Percentiles rank a stretch among this genome's conserved stretches.
Conservation (phyloP, 129 eudicot genomes). For the Flaveria ramosissima region DNA sequence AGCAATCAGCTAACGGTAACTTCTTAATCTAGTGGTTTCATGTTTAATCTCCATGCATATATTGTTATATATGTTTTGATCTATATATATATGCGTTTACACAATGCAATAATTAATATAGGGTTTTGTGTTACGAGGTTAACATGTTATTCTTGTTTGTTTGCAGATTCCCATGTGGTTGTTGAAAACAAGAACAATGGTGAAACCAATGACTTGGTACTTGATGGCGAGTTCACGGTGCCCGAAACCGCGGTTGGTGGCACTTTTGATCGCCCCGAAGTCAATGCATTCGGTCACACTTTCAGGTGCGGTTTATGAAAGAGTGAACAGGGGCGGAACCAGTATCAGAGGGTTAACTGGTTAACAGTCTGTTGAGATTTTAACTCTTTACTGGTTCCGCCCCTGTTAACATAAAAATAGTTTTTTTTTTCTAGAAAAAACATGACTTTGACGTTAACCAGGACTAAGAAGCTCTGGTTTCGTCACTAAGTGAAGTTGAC, state of each 20-base stretch:
- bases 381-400: too few relatives aligned
- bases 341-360: too few relatives aligned
- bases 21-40: background rate
- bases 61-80: background rate
- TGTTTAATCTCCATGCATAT: background rate
- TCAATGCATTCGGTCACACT: constrained; percentile 11
- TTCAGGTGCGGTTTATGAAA: constrained; percentile 44
- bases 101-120: background rate
- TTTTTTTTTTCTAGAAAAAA: background rate
- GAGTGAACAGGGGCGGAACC: too few relatives aligned
- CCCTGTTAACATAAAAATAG: too few relatives aligned
- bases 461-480: too few relatives aligned
- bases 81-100: background rate
- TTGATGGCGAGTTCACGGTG: constrained; percentile 49
- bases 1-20: background rate
- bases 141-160: background rate
- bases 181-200: constrained; percentile 27
- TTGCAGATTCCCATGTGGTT: background rate
- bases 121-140: background rate
- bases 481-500: too few relatives aligned
- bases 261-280: constrained; percentile 30
- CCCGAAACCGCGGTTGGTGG: constrained; percentile 27
- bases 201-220: constrained; percentile 40
- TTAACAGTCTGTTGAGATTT: too few relatives aligned
- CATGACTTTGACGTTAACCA: too few relatives aligned